A percentile compares a stretch with the other conserved stretches of the same genome.
Conservation (phyloP, 2,329 filamentous ascomycete genomes). For the Penicillium occitanis region DNA sequence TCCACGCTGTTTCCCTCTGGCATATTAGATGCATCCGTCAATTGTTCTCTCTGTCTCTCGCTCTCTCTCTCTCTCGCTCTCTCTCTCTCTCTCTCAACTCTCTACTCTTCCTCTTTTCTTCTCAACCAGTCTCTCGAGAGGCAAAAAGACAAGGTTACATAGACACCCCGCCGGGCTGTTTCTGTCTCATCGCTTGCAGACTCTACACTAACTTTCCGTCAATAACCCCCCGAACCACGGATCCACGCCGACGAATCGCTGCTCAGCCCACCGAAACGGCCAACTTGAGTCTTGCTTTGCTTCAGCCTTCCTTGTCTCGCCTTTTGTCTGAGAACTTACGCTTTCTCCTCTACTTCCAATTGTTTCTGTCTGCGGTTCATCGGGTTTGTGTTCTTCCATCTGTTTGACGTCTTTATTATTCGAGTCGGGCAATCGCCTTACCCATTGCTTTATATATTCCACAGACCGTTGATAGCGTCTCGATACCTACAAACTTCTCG, state of each 20-base stretch:
- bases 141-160: neutral
- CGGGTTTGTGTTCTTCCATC: neutral
- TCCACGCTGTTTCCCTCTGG: conserved; percentile 8
- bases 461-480: neutral
- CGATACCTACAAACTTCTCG: neutral
- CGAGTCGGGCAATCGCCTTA: neutral
- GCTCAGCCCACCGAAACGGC: conserved; percentile 1
- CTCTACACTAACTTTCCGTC: neutral
- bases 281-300: neutral
- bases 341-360: neutral
- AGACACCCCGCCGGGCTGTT: neutral
- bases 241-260: conserved; percentile 14
- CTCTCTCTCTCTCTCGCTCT: neutral
- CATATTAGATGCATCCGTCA: neutral
- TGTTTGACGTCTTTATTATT: neutral
- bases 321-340: neutral
- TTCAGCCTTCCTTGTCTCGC: neutral
- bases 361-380: neutral
- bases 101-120: neutral
- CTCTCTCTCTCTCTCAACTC: neutral
- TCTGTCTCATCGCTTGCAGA: neutral
- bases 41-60: neutral
- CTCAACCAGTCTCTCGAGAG: neutral
- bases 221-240: conserved; percentile 17
- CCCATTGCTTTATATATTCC: neutral